A percentile compares a stretch with the other conserved stretches of the same genome.
Conservation (phyloP, 2,329 filamentous ascomycete genomes). For the Fusarium duplospermum region DNA sequence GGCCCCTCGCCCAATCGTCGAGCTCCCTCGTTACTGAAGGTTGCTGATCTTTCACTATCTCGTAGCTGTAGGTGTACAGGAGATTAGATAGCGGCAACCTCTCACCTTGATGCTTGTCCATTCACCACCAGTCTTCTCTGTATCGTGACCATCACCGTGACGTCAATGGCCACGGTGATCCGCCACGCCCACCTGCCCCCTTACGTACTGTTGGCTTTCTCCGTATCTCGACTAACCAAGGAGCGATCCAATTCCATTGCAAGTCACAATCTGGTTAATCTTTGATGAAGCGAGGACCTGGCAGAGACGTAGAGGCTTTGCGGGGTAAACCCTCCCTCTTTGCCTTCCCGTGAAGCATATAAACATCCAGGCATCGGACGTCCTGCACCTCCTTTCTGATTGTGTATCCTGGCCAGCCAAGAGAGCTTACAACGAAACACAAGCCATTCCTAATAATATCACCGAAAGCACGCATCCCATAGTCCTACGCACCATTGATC, state of each 20-base stretch:
- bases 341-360: slow-evolving; percentile 27
- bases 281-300: neutral
- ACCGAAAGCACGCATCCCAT: neutral
- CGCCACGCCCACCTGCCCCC: slow-evolving; percentile 23
- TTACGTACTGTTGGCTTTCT: slow-evolving; percentile 16
- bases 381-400: neutral
- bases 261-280: slow-evolving; percentile 4
- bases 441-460: neutral
- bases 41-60: slow-evolving; percentile 30
- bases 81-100: slow-evolving; percentile 23
- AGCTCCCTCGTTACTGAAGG: slow-evolving; percentile 5
- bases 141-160: slow-evolving; percentile 46
- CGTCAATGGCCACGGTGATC: slow-evolving; percentile 43
- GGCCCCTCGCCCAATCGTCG: slow-evolving; percentile 26
- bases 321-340: slow-evolving; percentile 40
- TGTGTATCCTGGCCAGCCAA: neutral
- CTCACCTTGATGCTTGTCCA: slow-evolving; percentile 12
- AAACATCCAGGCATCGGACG: slow-evolving; percentile 17
- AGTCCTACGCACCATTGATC: neutral
- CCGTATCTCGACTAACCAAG: neutral
- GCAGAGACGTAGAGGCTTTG: slow-evolving; percentile 36
- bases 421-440: neutral
- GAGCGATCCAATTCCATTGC: neutral
- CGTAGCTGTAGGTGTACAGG: slow-evolving; percentile 22
- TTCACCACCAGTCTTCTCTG: neutral